phyloP scores from a whole-genome alignment of 108 stramenopile species.

The Stephanodiscus minutulus region DNA sequence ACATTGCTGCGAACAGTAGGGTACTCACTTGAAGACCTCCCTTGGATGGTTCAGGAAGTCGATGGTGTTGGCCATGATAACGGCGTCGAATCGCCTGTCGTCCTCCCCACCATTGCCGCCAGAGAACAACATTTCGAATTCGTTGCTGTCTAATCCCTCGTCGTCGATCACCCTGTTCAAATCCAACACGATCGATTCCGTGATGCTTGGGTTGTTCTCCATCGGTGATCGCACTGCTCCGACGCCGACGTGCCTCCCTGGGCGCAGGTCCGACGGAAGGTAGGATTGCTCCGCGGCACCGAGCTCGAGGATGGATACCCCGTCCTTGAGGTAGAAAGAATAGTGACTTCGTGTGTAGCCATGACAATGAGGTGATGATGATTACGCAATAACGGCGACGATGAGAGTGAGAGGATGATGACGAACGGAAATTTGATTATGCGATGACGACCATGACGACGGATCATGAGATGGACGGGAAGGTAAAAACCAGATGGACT shows the following conservation, averaged over 20 bases:
- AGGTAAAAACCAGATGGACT: neutral
- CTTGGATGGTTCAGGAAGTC: slow-evolving; percentile 81
- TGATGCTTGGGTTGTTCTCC: slow-evolving; percentile 77
- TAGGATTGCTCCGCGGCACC: slow-evolving; percentile 89
- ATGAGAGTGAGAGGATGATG: neutral
- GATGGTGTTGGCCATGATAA: slow-evolving; percentile 88
- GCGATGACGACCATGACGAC: too few species aligned
- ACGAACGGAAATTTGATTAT: too few species aligned
- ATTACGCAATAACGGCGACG: neutral
- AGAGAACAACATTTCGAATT: slow-evolving; percentile 48
- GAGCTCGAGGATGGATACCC: slow-evolving; percentile 83
- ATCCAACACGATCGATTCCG: slow-evolving; percentile 69
- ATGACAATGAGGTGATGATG: neutral
- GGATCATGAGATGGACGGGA: neutral
- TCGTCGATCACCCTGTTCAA: slow-evolving; percentile 81
- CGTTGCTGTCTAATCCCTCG: slow-evolving; percentile 66
- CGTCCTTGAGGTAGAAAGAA: slow-evolving; percentile 74
- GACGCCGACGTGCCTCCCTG: slow-evolving; percentile 76
- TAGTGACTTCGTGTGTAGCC: slow-evolving; percentile 56
- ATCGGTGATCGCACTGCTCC: slow-evolving; percentile 64
- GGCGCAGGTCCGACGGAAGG: slow-evolving; percentile 67
- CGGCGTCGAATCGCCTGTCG: slow-evolving; percentile 59
- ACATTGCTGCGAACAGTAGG: neutral
- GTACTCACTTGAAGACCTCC: slow-evolving; percentile 78
- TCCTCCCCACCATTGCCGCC: neutral